Conservation (phyloP, 768 basidiomycete species). For the Termitomyces sp. region DNA sequence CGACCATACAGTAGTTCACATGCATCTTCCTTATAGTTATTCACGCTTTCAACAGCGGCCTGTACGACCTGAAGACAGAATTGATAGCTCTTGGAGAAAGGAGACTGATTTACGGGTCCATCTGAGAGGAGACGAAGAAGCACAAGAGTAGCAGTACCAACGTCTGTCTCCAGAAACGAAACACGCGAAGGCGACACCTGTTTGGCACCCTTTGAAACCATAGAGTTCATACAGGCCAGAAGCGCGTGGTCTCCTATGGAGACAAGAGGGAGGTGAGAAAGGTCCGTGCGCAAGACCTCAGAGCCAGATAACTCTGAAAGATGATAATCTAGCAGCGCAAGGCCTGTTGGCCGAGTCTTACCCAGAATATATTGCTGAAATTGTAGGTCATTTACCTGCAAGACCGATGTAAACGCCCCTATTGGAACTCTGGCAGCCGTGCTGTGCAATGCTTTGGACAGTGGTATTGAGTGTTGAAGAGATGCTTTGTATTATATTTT, state of each 20-base stretch:
- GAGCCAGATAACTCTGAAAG: neutral
- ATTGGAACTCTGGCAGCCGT: neutral
- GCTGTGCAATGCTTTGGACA: neutral
- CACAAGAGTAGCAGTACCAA: conserved; percentile 33
- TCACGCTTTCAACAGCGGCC: conserved; percentile 15
- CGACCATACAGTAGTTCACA: conserved; percentile 58
- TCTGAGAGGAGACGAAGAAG: conserved; percentile 22
- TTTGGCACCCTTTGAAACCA: neutral
- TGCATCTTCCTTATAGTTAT: conserved; percentile 24
- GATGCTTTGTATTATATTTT: conserved; percentile 5
- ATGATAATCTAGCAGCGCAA: conserved; percentile 2
- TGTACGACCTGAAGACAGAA: conserved; percentile 20
- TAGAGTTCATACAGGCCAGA: neutral
- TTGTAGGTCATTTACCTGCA: conserved; percentile 7
- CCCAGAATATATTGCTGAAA: neutral
- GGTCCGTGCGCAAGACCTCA: neutral
- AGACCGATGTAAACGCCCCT: conserved; percentile 10
- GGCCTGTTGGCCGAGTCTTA: conserved; percentile 1
- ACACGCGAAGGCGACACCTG: conserved; percentile 12
- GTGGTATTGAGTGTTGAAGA: neutral
- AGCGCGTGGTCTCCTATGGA: conserved; percentile 1
- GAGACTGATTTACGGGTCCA: neutral
- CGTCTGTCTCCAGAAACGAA: conserved; percentile 36
- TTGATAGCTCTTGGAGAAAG: conserved; percentile 16
- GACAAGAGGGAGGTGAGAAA: neutral